phyloP scores from a whole-genome alignment of 345 rosid species.

The Carallia brachiata region DNA sequence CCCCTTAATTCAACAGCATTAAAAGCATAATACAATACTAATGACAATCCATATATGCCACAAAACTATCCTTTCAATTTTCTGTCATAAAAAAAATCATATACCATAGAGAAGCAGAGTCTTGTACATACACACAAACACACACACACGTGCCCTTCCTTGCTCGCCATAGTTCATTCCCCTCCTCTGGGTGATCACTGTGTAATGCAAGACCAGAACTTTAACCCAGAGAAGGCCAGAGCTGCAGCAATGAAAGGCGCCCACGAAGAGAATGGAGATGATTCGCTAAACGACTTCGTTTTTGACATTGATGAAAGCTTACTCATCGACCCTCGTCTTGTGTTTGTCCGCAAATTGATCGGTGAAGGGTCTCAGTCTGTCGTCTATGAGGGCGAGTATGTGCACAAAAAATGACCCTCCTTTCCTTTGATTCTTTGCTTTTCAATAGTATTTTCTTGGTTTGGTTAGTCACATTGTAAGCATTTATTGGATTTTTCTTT shows the following conservation, averaged over 20 bases:
- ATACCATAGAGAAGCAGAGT: too few species aligned
- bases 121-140: too few species aligned
- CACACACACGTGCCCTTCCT: too few species aligned
- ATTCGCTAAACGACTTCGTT: constrained; percentile 19
- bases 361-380: constrained; percentile 49
- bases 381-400: constrained; percentile 55
- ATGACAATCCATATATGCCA: too few species aligned
- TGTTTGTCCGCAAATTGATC: constrained; percentile 36
- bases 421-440: not conserved
- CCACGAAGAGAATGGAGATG: constrained; percentile 18
- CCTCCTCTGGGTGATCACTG: not conserved
- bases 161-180: too few species aligned
- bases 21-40: too few species aligned
- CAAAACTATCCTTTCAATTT: too few species aligned
- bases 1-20: too few species aligned
- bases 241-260: constrained; percentile 15
- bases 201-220: constrained; percentile 4
- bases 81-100: too few species aligned
- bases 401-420: not conserved
- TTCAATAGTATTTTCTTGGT: not conserved
- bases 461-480: constrained; percentile 21
- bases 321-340: constrained; percentile 38
- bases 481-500: constrained; percentile 4
- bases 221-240: not conserved
- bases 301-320: constrained; percentile 37